Base-by-base conservation (phyloP, 495 filamentous ascomycete species). In the Hyaloscypha bicolor region DNA sequence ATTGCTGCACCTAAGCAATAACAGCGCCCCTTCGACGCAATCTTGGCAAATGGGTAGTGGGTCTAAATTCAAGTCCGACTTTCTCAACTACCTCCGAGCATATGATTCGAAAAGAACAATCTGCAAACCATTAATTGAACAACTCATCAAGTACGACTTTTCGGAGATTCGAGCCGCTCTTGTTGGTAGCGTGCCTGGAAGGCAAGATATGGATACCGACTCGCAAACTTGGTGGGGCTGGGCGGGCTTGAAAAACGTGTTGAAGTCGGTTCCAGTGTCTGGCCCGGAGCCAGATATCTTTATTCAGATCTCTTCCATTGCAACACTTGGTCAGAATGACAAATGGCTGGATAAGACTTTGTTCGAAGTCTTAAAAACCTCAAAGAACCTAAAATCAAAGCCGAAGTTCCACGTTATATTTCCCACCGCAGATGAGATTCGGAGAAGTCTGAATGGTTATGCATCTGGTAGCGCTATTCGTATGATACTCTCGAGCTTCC, bases 281-380 rank as follows among this genome's bases (percentile, higher is more conserved):
- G 65, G 74, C 11, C 16, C 62, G 14, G 69, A 76, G 22, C 76
- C 90, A 12, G 85, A 89, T 48, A 84, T 97, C 59, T 87, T 91
- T 4, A 76, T 86, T 2, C 93, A 97, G 69, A 79, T 94, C 29
- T 96, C 93, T 1, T 96, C 92, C 14, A 88, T 97, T 29, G 93
- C 92, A 6, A 90, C 91, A 1, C 82, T 97, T 0, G 92, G 93
- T 3, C 81, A 82, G 56, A 89, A 81, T 30, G 85, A 94, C 63
- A 86, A 83, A 69, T 97, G 93, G 93, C 80, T 97, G 8, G 81
- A 81, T 68, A 80, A 82, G 0, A 83, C 85, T 0, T 81, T 97
- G 62, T 90, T 94, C 74, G 55, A 61, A 31, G 25, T 21, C 11
- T 45, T 35, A 48, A 62, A 31, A 31, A 64, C 25, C 11, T 65